Percentiles rank a stretch among this genome's conserved stretches.
phyloP scores from a whole-genome alignment of 2,329 filamentous ascomycete species.

The Daldinia sp. region DNA sequence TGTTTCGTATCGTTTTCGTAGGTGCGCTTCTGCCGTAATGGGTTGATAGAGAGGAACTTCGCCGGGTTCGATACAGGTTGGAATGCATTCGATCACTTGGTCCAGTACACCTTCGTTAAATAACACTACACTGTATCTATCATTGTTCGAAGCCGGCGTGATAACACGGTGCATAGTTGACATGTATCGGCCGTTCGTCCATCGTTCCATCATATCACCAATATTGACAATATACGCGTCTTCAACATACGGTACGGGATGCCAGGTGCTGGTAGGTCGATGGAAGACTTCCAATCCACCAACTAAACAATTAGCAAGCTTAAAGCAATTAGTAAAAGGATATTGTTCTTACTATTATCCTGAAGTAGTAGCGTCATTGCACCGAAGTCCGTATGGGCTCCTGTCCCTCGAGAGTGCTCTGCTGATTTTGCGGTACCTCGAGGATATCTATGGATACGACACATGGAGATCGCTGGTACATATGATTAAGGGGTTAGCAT shows the following conservation, averaged over 20 bases:
- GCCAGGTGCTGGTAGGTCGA: slow-evolving; percentile 38
- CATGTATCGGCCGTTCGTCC: slow-evolving; percentile 50
- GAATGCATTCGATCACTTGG: slow-evolving; percentile 53
- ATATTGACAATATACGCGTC: slow-evolving; percentile 48
- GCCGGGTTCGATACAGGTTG: slow-evolving; percentile 52
- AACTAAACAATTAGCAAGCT: slow-evolving; percentile 28
- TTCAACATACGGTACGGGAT: slow-evolving; percentile 36
- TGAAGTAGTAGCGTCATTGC: slow-evolving; percentile 47
- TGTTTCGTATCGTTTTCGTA: slow-evolving; percentile 41
- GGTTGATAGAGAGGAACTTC: slow-evolving; percentile 50
- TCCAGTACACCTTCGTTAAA: slow-evolving; percentile 53
- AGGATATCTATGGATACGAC: slow-evolving; percentile 45
- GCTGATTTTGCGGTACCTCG: slow-evolving; percentile 31
- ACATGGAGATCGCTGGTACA: slow-evolving; percentile 43
- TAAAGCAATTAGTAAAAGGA: neutral
- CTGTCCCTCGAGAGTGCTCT: slow-evolving; percentile 31
- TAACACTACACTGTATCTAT: slow-evolving; percentile 52
- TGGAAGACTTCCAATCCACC: slow-evolving; percentile 44
- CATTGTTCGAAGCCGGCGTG: slow-evolving; percentile 42
- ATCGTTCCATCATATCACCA: slow-evolving; percentile 50
- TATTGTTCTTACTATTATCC: slow-evolving; percentile 37
- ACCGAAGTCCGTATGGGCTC: slow-evolving; percentile 47
- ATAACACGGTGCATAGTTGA: slow-evolving; percentile 51
- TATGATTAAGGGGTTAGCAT: slow-evolving; percentile 5
- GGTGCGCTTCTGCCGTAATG: slow-evolving; percentile 52